A percentile compares a stretch with the other conserved stretches of the same genome.
Conservation (phyloP, 2,329 filamentous ascomycete species). For the Trematosphaeria pertusa region DNA sequence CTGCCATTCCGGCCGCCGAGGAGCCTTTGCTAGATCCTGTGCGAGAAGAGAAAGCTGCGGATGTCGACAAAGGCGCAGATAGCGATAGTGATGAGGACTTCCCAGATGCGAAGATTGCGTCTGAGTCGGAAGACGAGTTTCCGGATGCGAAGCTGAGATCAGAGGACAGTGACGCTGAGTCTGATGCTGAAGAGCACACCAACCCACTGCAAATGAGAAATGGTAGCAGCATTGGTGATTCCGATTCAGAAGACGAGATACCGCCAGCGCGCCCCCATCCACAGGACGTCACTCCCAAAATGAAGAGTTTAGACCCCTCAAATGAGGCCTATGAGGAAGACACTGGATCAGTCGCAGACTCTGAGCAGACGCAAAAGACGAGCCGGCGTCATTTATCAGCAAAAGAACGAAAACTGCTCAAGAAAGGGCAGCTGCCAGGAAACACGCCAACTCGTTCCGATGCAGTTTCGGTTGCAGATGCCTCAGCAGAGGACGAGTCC, state of each 20-base stretch:
- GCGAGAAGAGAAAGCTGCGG: conserved; percentile 23
- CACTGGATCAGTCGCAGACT: conserved; percentile 35
- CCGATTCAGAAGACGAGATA: conserved; percentile 34
- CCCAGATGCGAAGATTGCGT: conserved; percentile 50
- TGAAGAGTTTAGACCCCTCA: conserved; percentile 7
- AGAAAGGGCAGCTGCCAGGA: conserved; percentile 43
- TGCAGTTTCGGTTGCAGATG: conserved; percentile 15
- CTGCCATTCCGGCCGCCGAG: conserved; percentile 19
- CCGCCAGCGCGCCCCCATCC: conserved; percentile 7
- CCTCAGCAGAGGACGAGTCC: conserved; percentile 21
- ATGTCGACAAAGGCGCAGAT: conserved; percentile 29
- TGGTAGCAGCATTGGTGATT: conserved; percentile 18
- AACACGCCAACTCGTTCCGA: conserved; percentile 19
- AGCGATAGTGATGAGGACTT: conserved; percentile 55
- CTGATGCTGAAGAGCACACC: conserved; percentile 34
- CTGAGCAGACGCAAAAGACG: conserved; percentile 30
- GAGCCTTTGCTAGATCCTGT: conserved; percentile 28
- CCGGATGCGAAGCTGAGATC: conserved; percentile 50
- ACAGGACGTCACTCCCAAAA: conserved; percentile 18
- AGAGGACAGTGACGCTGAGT: conserved; percentile 48
- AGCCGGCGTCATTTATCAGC: conserved; percentile 47
- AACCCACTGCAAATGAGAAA: conserved; percentile 50
- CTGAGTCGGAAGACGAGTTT: conserved; percentile 53
- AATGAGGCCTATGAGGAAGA: conserved; percentile 33
- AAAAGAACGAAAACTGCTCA: conserved; percentile 46